A percentile compares a stretch with the other conserved stretches of the same genome.
Conservation (phyloP, 2,329 filamentous ascomycete genomes). For the Myriosclerotinia duriaeana region DNA sequence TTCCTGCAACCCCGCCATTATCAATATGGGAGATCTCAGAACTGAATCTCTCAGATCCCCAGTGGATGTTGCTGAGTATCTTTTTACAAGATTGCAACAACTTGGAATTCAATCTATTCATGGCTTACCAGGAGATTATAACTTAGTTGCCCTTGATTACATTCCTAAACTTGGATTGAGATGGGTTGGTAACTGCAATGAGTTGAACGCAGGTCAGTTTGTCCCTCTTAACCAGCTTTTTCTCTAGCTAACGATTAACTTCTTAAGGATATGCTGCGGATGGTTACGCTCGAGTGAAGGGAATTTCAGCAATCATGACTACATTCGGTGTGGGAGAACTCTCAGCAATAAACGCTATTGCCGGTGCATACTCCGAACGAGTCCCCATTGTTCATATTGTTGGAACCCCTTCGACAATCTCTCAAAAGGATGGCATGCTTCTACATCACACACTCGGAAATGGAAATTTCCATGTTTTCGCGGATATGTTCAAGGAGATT, state of each 20-base stretch:
- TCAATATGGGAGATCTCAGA: constrained; percentile 43
- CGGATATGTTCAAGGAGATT: constrained; percentile 71
- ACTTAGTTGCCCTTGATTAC: constrained; percentile 67
- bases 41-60: constrained; percentile 44
- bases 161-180: constrained; percentile 56
- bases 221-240: neutral
- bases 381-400: constrained; percentile 69
- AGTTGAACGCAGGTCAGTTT: constrained; percentile 65
- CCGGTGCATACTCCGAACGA: constrained; percentile 71
- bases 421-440: constrained; percentile 49
- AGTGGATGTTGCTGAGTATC: constrained; percentile 63
- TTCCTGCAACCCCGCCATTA: constrained; percentile 2
- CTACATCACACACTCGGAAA: constrained; percentile 73
- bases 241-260: neutral
- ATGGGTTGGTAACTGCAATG: constrained; percentile 70
- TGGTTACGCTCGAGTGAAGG: constrained; percentile 72
- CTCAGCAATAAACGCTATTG: constrained; percentile 72
- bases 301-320: constrained; percentile 68
- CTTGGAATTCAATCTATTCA: constrained; percentile 65
- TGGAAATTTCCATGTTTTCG: constrained; percentile 80
- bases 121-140: constrained; percentile 72
- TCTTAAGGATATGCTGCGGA: constrained; percentile 70
- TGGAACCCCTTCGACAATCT: constrained; percentile 50
- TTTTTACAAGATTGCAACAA: constrained; percentile 64
- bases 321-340: constrained; percentile 75